A percentile compares a stretch with the other conserved stretches of the same genome.
Evolutionary conservation across 2,329 filamentous ascomycete genomes (phyloP).

Genomic region (Aspergillus brasiliensis): DNA sequence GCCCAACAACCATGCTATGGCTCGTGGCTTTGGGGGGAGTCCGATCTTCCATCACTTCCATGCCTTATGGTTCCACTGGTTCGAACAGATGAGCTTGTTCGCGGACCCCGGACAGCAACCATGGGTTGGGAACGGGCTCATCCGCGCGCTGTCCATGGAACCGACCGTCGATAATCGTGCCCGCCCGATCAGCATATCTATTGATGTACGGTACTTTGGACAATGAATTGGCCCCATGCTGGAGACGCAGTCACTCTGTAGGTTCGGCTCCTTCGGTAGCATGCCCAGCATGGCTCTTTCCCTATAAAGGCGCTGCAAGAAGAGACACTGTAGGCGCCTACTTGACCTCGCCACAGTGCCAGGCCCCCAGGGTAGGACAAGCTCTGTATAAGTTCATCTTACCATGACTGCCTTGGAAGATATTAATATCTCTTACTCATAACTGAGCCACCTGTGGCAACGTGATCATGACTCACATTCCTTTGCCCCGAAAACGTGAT

Average conservation of each 20-base stretch:
- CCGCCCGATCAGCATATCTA: neutral
- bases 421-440: constrained; percentile 3
- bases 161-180: neutral
- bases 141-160: constrained; percentile 9
- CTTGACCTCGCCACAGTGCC: neutral
- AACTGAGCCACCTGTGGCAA: constrained; percentile 8
- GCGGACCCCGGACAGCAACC: neutral
- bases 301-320: neutral
- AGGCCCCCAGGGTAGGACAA: neutral
- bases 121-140: constrained; percentile 3
- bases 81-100: constrained; percentile 4
- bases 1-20: constrained; percentile 5
- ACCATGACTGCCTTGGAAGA: neutral
- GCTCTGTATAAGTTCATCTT: neutral
- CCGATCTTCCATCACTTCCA: constrained; percentile 7
- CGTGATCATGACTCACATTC: constrained; percentile 7
- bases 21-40: neutral
- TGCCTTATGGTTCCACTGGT: constrained; percentile 16
- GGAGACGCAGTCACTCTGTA: neutral
- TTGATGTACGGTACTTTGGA: constrained; percentile 3
- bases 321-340: neutral
- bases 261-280: neutral
- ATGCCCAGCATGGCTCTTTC: neutral
- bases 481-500: neutral
- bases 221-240: neutral